phyloP scores from a whole-genome alignment of 1,139 yeast genomes.

The Yamadazyma blattariae region DNA sequence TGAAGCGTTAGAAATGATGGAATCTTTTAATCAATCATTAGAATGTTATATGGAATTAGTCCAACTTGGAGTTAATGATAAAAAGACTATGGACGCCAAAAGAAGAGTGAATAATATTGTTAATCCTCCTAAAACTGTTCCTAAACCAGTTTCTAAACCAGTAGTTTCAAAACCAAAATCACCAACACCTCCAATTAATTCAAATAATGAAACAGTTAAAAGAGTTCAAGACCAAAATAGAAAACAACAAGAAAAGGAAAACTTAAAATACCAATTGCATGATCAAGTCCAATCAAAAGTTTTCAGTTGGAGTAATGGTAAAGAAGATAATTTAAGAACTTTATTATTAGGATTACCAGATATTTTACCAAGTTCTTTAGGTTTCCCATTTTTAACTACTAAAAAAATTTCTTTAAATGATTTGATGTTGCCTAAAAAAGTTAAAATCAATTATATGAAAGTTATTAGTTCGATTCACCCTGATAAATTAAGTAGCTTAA shows the following conservation, averaged over 20 bases:
- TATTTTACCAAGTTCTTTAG: conserved; percentile 58
- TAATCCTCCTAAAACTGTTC: conserved; percentile 45
- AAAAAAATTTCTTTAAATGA: conserved; percentile 56
- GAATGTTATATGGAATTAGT: conserved; percentile 59
- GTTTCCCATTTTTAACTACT: conserved; percentile 48
- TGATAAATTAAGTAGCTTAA: conserved; percentile 58
- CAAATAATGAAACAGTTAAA: conserved; percentile 15
- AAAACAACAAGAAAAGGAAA: conserved; percentile 50
- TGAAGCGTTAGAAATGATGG: conserved; percentile 79
- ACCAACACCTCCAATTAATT: conserved; percentile 7
- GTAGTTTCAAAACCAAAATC: conserved; percentile 3
- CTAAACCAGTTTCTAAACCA: conserved; percentile 15
- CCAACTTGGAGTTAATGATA: conserved; percentile 60
- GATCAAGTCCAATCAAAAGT: conserved; percentile 58
- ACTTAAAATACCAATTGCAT: conserved; percentile 53
- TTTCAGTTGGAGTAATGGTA: conserved; percentile 67
- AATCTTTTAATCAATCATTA: conserved; percentile 64
- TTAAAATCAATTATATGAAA: conserved; percentile 83
- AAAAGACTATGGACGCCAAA: conserved; percentile 73
- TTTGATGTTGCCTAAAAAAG: conserved; percentile 86
- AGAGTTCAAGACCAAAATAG: conserved; percentile 44
- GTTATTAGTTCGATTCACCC: conserved; percentile 95
- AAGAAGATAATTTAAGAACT: conserved; percentile 76
- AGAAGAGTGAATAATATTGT: conserved; percentile 71
- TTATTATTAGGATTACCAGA: conserved; percentile 64